Base-by-base conservation (phyloP, 2,329 filamentous ascomycete genomes). In the Onygenales sp. region DNA sequence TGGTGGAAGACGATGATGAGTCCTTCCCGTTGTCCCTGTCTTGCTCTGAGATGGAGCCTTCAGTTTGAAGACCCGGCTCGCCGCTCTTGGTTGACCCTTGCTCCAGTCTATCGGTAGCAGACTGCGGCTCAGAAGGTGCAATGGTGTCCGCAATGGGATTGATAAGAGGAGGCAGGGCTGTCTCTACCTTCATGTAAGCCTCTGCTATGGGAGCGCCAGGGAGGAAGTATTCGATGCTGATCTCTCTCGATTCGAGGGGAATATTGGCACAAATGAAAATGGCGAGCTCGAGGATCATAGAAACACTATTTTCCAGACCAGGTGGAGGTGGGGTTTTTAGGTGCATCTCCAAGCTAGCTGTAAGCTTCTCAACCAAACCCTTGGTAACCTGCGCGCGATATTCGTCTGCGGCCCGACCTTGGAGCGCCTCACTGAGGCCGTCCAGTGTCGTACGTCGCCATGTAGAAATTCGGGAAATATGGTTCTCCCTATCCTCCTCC, bases 381-480 rank as follows among this genome's bases (percentile, higher is more conserved):
- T 83, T 81, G 32, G 85, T 88, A 54, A 96, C 82, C 51, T 81
- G 76, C 7, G 78, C 71, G 33, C 85, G 83, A 69, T 90, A 80
- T 9, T 86, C 80, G 10, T 77, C 76, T 44, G 83, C 85, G 52
- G 85, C 78, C 0, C 81, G 74, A 3, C 85, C 82, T 54, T 80
- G 78, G 14, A 97, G 77, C 38, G 80, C 69, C 51, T 86, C 83
- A 58, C 85, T 80, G 14, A 98, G 77, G n/a, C 92, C 93, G 64
- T 98, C 93, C 13, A 97, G 76, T 2, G 93, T 98, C 3, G 92
- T 85, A 72, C 97, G 83, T 55, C 93, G 84, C 93, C 93, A 98
- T 65, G 86, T 89, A 56, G 95, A 84, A 44, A 97, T 83, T 71
- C 95, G 95, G 45, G 85, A 82, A 21, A 87, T 87, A 53, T 95